Evolutionary conservation across 148 eudicot genomes (phyloP).

Genomic region (Cornus kousa): DNA sequence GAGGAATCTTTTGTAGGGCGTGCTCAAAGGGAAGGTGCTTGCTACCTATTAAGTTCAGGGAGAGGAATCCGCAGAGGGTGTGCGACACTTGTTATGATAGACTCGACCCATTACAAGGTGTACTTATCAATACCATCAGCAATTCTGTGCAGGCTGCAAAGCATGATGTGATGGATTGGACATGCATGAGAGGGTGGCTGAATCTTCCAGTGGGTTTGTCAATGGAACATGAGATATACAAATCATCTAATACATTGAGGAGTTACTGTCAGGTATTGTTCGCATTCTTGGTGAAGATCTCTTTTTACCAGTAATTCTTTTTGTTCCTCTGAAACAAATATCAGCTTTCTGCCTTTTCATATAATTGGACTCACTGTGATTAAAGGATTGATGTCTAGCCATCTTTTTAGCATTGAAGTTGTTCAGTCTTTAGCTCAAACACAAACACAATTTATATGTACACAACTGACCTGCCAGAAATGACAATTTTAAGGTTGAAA

Average conservation of each 20-base stretch:
- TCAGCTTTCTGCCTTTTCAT: slow-evolving; percentile 2
- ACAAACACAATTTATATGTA: neutral
- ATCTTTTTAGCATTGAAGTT: neutral
- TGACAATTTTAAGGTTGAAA: neutral
- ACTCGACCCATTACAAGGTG: slow-evolving; percentile 94
- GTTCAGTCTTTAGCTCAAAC: neutral
- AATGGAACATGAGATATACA: slow-evolving; percentile 97
- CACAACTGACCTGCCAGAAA: neutral
- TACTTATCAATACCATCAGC: slow-evolving; percentile 81
- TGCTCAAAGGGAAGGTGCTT: slow-evolving; percentile 96
- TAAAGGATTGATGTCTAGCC: neutral
- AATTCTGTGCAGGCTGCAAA: slow-evolving; percentile 85
- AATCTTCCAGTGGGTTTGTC: slow-evolving; percentile 96
- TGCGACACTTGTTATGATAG: slow-evolving; percentile 98
- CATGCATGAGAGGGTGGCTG: slow-evolving; percentile 86
- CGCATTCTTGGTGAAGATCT: neutral
- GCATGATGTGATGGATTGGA: slow-evolving; percentile 99
- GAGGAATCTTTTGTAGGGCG: slow-evolving; percentile 84
- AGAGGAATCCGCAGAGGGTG: slow-evolving; percentile 96
- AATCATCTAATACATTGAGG: slow-evolving; percentile 73
- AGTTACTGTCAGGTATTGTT: slow-evolving; percentile 67
- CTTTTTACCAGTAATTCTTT: neutral
- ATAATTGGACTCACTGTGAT: neutral
- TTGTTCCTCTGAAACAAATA: neutral
- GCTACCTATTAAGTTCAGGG: slow-evolving; percentile 91